Evolutionary conservation across 2,329 filamentous ascomycete species (phyloP), one percentile per base, ranked within the genome.

Genomic region (Aureobasidium zeae): DNA sequence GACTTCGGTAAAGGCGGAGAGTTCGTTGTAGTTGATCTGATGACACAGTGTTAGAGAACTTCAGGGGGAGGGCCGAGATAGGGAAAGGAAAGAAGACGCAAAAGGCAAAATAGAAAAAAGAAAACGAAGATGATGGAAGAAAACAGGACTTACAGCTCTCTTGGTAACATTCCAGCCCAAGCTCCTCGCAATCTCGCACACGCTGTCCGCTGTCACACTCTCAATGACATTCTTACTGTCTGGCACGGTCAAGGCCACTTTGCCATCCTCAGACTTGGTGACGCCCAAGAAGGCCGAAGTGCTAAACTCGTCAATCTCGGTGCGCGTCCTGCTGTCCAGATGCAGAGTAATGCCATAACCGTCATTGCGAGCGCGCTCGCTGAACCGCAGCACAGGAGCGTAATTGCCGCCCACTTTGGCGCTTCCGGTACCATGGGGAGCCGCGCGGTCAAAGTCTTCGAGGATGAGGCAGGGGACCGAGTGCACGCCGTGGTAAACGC

Each of bases 361-460:
- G 48, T 86, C 76, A 13, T 71, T 68, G 46, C 81, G 71, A 1
- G 91, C 89, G 57, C 76, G 81, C 55, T 94, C 87, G 58, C 85
- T 93, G 73, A 86, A 87, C 45, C 83, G 73, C 56, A 96, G 66
- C 4, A 96, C 89, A 2, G 89, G 89, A 8, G 88, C 89, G 60
- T 96, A 96, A 67, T 96, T 96, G 11, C 89, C 91, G 19, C 91
- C 89, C 3, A 96, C 75, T 67, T 96, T 96, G n/a, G 86, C 89
- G 49, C 78, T 81, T 0, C 89, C 89, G 0, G 85, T 93, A 1
- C 89, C 89, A 55, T 87, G 78, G 1, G 91, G 89, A n/a, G 89
- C 89, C 0, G 88, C 77, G 21, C 89, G 84, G 63, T 96, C 89
- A 60, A 96, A 96, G 21, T 91, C 82, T 57, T 96, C 89, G 2